phyloP scores from a whole-genome alignment of 164 flowering plant genomes.

The Aristolochia fimbriata region DNA sequence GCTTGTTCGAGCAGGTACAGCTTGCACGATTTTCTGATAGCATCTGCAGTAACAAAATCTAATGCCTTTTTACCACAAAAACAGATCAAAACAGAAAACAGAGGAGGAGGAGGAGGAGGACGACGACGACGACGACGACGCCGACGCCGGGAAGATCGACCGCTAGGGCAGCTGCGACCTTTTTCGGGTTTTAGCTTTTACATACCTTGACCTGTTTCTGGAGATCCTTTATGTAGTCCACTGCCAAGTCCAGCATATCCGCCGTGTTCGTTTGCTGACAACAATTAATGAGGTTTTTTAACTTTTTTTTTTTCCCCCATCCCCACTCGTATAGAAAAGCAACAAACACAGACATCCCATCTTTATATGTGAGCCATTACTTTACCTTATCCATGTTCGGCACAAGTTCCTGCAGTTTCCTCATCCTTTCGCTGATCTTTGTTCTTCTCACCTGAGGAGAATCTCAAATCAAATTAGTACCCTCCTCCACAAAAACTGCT shows the following conservation, averaged over 20 bases:
- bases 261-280: conserved; percentile 93
- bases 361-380: neutral
- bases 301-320: too few relatives aligned
- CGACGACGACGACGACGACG: too few relatives aligned
- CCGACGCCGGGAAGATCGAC: neutral
- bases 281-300: neutral
- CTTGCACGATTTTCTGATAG: conserved; percentile 43
- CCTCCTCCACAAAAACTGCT: too few relatives aligned
- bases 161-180: neutral
- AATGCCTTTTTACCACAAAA: neutral
- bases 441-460: conserved; percentile 82
- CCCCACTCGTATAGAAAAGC: neutral
- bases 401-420: conserved; percentile 91
- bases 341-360: neutral
- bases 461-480: too few relatives aligned
- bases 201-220: conserved; percentile 75
- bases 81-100: neutral
- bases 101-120: neutral
- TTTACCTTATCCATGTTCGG: conserved; percentile 97
- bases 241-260: conserved; percentile 95
- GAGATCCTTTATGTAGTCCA: conserved; percentile 85
- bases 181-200: neutral
- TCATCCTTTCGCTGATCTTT: conserved; percentile 83
- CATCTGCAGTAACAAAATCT: conserved; percentile 22
- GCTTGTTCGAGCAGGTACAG: conserved; percentile 51